Evolutionary conservation across 1,284 basidiomycete species (phyloP).

Genomic region (Cryptococcus sp.): DNA sequence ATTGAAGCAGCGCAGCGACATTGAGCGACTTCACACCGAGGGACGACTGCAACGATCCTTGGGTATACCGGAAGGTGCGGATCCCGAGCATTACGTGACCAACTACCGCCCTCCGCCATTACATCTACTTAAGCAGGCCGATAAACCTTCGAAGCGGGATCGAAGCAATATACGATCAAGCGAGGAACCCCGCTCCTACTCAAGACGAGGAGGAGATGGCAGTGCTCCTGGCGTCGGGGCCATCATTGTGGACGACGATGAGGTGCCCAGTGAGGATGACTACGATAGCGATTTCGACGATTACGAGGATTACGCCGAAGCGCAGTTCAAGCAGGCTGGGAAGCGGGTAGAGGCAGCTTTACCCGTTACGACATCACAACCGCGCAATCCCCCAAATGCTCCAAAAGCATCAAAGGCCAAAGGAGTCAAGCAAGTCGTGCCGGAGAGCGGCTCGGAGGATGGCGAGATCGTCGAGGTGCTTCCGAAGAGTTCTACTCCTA

Average conservation of each 20-base stretch:
- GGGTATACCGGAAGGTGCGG: slow-evolving; percentile 27
- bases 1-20: slow-evolving; percentile 26
- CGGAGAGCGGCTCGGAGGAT: slow-evolving; percentile 6
- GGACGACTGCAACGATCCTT: slow-evolving; percentile 51
- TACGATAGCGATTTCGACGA: slow-evolving; percentile 20
- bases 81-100: slow-evolving; percentile 21
- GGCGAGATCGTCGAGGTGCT: slow-evolving; percentile 20
- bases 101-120: slow-evolving; percentile 24
- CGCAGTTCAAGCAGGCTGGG: slow-evolving; percentile 11
- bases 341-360: slow-evolving; percentile 11
- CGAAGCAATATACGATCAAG: not conserved
- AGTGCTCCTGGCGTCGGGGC: slow-evolving; percentile 17
- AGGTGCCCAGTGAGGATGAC: slow-evolving; percentile 20
- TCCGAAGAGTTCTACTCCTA: not conserved
- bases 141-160: slow-evolving; percentile 2
- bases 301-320: slow-evolving; percentile 12
- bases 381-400: not conserved
- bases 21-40: slow-evolving; percentile 29
- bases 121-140: slow-evolving; percentile 1
- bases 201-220: too few species aligned
- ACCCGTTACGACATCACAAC: slow-evolving; percentile 10
- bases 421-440: not conserved
- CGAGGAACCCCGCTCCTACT: slow-evolving; percentile 1
- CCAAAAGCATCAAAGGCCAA: not conserved
- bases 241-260: slow-evolving; percentile 40